phyloP scores from a whole-genome alignment of 768 basidiomycete genomes.

The Termitomyces sp. region DNA sequence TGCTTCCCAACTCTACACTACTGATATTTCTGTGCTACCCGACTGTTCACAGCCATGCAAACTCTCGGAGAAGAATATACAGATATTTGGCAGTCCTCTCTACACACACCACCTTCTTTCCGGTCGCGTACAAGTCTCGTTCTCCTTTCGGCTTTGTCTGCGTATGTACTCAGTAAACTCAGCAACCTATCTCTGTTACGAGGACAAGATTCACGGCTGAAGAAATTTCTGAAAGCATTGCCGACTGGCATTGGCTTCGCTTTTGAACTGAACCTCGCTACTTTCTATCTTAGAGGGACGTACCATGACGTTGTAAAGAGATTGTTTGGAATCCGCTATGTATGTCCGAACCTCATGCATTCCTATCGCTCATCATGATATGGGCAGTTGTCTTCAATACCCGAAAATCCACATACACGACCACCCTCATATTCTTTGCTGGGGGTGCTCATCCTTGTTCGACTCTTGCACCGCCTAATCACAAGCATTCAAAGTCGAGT shows the following conservation, averaged over 20 bases:
- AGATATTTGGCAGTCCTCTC: constrained; percentile 64
- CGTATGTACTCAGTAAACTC: constrained; percentile 57
- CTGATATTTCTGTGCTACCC: background rate
- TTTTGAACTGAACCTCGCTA: constrained; percentile 71
- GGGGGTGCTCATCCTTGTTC: constrained; percentile 65
- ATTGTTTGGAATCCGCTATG: constrained; percentile 66
- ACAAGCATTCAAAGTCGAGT: constrained; percentile 35
- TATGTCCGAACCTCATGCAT: constrained; percentile 24
- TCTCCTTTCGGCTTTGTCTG: constrained; percentile 63
- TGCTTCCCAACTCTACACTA: background rate
- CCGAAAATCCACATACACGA: constrained; percentile 64
- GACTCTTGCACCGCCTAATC: constrained; percentile 62
- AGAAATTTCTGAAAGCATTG: constrained; percentile 33
- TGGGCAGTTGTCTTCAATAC: constrained; percentile 66
- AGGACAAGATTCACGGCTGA: constrained; percentile 32
- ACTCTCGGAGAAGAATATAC: constrained; percentile 93
- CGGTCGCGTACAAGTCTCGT: constrained; percentile 50
- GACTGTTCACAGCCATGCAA: constrained; percentile 54
- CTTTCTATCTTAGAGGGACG: constrained; percentile 78
- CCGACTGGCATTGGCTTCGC: constrained; percentile 54
- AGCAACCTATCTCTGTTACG: constrained; percentile 34
- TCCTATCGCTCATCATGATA: background rate
- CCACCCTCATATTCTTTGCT: constrained; percentile 88
- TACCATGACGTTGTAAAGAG: constrained; percentile 76
- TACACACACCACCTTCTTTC: constrained; percentile 40